Percentiles rank a stretch among this genome's conserved stretches.
Evolutionary conservation across 768 basidiomycete species (phyloP).

Genomic region (Mycena capillaripes): DNA sequence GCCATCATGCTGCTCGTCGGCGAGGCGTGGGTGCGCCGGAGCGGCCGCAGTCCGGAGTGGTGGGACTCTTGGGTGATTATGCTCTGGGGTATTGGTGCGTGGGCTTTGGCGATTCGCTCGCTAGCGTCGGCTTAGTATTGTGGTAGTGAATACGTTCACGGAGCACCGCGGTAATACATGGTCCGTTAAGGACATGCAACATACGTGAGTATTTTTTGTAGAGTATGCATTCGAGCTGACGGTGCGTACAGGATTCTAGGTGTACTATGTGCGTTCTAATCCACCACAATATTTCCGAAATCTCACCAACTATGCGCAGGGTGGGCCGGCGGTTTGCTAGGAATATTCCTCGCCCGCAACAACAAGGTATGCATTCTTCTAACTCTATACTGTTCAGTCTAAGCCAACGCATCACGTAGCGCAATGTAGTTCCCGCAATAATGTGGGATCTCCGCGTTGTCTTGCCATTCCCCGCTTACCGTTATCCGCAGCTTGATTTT

Average conservation of each 20-base stretch:
- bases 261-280: slow-evolving; percentile 69
- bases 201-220: slow-evolving; percentile 72
- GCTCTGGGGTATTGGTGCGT: slow-evolving; percentile 73
- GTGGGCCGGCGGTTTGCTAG: slow-evolving; percentile 95
- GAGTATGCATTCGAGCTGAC: neutral
- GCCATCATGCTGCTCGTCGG: slow-evolving; percentile 83
- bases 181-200: slow-evolving; percentile 96
- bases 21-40: slow-evolving; percentile 81
- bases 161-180: slow-evolving; percentile 87
- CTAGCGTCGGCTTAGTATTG: slow-evolving; percentile 24
- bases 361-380: slow-evolving; percentile 67
- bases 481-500: slow-evolving; percentile 74
- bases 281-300: slow-evolving; percentile 1
- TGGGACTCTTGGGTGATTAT: slow-evolving; percentile 83
- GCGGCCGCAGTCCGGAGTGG: slow-evolving; percentile 84
- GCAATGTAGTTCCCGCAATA: slow-evolving; percentile 84
- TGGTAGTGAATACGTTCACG: slow-evolving; percentile 91
- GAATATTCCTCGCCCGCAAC: slow-evolving; percentile 84
- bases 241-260: slow-evolving; percentile 70
- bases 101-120: neutral
- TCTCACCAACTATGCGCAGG: slow-evolving; percentile 56
- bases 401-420: slow-evolving; percentile 54
- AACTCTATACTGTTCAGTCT: slow-evolving; percentile 1
- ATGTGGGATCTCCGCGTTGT: slow-evolving; percentile 64
- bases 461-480: neutral